phyloP scores from a whole-genome alignment of 257 asterid genomes.

The Leptodermis oblonga region DNA sequence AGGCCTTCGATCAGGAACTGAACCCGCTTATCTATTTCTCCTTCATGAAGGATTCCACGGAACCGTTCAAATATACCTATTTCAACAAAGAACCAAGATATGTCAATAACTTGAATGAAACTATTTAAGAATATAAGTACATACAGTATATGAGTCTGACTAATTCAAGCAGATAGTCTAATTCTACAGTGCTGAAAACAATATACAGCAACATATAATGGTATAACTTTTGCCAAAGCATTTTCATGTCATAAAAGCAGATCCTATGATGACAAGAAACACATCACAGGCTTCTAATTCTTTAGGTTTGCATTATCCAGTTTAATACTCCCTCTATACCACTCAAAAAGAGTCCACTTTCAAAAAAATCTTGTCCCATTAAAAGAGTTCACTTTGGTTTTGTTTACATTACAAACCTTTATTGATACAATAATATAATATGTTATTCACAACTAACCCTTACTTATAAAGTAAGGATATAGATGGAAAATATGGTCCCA shows the following conservation, averaged over 20 bases:
- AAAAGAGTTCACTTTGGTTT: too few relatives aligned
- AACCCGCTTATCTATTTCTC: slow-evolving; percentile 89
- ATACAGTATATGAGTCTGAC: neutral
- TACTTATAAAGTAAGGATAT: too few relatives aligned
- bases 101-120: neutral
- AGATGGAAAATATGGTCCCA: too few relatives aligned
- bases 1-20: slow-evolving; percentile 88
- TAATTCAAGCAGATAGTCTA: neutral
- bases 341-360: too few relatives aligned
- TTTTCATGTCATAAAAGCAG: neutral
- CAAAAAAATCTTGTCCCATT: too few relatives aligned
- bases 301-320: neutral
- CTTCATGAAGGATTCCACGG: slow-evolving; percentile 97
- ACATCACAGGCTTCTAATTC: neutral
- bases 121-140: neutral
- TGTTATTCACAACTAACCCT: too few relatives aligned
- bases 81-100: slow-evolving; percentile 12
- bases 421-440: too few relatives aligned
- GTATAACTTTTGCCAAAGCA: neutral
- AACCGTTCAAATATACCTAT: slow-evolving; percentile 87
- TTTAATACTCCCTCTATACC: too few relatives aligned
- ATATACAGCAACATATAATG: neutral
- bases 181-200: neutral
- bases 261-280: neutral
- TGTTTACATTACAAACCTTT: too few relatives aligned